phyloP scores from a whole-genome alignment of 148 eudicot genomes.

The Fallopia convolvulus region DNA sequence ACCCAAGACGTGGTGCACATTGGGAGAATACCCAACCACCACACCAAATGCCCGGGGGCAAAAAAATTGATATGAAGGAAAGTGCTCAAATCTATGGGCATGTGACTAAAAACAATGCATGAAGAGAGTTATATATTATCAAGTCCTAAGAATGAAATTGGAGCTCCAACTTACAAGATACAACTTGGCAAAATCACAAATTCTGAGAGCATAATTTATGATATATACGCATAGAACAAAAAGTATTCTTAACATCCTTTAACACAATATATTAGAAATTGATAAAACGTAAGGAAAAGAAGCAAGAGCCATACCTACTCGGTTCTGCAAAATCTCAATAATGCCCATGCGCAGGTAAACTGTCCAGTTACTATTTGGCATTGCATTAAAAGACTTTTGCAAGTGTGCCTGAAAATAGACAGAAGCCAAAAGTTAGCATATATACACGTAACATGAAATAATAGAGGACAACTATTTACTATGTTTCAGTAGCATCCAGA shows the following conservation, averaged over 20 bases:
- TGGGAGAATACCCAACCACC: too few relatives aligned
- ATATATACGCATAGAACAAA: not conserved
- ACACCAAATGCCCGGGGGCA: too few relatives aligned
- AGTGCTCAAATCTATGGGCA: not conserved
- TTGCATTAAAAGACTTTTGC: constrained; percentile 32
- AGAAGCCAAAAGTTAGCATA: constrained; percentile 2
- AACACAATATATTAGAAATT: not conserved
- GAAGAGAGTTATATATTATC: not conserved
- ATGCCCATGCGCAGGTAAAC: constrained; percentile 59
- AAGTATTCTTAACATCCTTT: not conserved
- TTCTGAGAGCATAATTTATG: not conserved
- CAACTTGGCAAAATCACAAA: not conserved
- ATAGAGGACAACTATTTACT: not conserved
- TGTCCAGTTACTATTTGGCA: constrained; percentile 45
- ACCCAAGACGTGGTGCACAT: too few relatives aligned
- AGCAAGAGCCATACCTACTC: constrained; percentile 50
- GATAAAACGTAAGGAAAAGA: constrained; percentile 8
- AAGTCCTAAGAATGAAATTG: not conserved
- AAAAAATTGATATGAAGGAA: not conserved
- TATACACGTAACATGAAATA: not conserved
- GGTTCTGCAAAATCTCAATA: constrained; percentile 70
- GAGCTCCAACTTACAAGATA: not conserved
- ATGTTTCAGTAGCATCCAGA: not conserved
- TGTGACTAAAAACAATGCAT: too few relatives aligned
- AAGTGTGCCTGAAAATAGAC: constrained; percentile 47